phyloP scores from a whole-genome alignment of 495 filamentous ascomycete genomes.

The Neurospora sp. region DNA sequence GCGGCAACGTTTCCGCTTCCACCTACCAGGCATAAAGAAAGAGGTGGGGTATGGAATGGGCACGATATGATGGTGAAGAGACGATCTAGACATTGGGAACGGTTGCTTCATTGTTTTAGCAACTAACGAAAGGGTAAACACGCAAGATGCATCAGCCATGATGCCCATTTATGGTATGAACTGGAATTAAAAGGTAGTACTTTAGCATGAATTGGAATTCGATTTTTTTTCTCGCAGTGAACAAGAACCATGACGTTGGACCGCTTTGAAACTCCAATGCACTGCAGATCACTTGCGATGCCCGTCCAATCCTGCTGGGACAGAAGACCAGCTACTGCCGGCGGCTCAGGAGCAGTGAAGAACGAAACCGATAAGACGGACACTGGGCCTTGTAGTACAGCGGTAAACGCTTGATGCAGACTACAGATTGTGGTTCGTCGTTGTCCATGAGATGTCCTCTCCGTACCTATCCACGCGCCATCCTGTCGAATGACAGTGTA shows the following conservation, averaged over 20 bases:
- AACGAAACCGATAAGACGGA: background rate
- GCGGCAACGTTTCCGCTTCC: constrained; percentile 91
- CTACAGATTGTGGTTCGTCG: background rate
- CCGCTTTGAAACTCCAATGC: background rate
- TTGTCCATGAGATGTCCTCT: background rate
- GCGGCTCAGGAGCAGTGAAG: background rate
- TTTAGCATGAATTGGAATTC: background rate
- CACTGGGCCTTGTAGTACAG: background rate
- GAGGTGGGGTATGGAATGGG: background rate
- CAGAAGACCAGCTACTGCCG: background rate
- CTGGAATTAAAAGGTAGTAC: background rate
- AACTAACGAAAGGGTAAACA: background rate
- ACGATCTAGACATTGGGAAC: background rate
- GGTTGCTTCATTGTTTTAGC: background rate
- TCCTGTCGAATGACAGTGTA: background rate
- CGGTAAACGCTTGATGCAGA: background rate
- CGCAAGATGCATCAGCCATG: background rate
- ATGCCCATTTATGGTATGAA: background rate
- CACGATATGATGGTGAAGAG: constrained; percentile 1
- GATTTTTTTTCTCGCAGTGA: background rate
- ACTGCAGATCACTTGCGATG: background rate
- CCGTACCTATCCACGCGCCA: background rate
- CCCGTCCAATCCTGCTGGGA: background rate
- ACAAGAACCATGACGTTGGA: background rate
- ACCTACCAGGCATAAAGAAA: constrained; percentile 84